A percentile compares a stretch with the other conserved stretches of the same genome.
Evolutionary conservation across 768 basidiomycete genomes (phyloP).

Genomic region (Trametes villosa): DNA sequence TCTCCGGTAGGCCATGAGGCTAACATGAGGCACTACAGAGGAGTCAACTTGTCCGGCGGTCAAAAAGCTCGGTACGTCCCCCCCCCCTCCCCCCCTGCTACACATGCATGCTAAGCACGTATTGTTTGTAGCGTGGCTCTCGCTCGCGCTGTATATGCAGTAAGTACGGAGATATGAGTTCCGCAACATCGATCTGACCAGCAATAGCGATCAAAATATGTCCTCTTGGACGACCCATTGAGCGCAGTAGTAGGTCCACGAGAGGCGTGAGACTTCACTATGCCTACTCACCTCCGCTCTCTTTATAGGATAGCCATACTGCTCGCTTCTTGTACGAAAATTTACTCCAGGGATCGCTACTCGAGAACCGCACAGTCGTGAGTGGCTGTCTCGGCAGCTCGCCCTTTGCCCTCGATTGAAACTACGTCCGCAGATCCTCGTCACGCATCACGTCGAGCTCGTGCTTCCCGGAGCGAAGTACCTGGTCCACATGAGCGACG

Average conservation of each 20-base stretch:
- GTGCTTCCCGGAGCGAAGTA: constrained; percentile 76
- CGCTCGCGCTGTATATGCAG: constrained; percentile 80
- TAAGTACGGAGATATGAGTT: constrained; percentile 29
- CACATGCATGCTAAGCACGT: background rate
- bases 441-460: constrained; percentile 86
- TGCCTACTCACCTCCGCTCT: no score
- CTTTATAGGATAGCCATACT: constrained; percentile 73
- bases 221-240: constrained; percentile 81
- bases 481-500: constrained; percentile 79
- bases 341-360: constrained; percentile 67
- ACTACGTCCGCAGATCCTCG: constrained; percentile 52
- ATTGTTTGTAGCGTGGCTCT: constrained; percentile 66
- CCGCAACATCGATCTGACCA: background rate
- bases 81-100: background rate
- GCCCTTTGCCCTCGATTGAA: background rate
- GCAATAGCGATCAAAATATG: constrained; percentile 41
- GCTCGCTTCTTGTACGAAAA: constrained; percentile 64
- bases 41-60: constrained; percentile 79
- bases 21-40: no score
- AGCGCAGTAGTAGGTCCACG: constrained; percentile 70
- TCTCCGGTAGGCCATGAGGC: background rate
- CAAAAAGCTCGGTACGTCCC: constrained; percentile 80
- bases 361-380: constrained; percentile 71
- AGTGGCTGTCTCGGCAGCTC: constrained; percentile 11
- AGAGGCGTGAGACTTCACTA: background rate